Evolutionary conservation across 2,329 filamentous ascomycete genomes (phyloP).

Genomic region (Pyrenochaeta sp.): DNA sequence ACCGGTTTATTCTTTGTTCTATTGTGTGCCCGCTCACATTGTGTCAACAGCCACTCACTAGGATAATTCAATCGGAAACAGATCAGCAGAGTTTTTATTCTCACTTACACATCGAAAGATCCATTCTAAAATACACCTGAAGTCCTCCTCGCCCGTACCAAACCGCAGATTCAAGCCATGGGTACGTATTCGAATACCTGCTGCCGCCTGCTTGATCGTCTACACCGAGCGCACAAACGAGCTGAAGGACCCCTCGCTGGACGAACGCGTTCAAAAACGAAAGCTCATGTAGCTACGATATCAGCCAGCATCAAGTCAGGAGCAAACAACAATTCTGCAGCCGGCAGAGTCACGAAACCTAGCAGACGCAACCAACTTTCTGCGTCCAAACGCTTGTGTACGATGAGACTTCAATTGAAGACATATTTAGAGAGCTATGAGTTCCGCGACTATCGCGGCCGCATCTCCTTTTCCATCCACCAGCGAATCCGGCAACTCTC

Average conservation of each 20-base stretch:
- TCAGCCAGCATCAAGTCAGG: neutral
- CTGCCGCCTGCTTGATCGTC: too few relatives aligned
- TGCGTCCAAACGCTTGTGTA: neutral
- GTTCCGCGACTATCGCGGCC: neutral
- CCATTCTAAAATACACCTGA: neutral
- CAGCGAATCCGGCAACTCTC: neutral
- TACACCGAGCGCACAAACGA: neutral
- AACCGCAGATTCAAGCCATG: neutral
- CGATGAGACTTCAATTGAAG: neutral
- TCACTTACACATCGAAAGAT: neutral
- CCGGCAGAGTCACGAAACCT: neutral
- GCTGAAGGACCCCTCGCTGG: neutral
- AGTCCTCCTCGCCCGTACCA: neutral
- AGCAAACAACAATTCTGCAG: neutral
- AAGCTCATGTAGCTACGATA: neutral
- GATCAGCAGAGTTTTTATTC: neutral
- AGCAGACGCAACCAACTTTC: neutral
- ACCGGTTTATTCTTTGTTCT: neutral
- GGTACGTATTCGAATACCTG: neutral
- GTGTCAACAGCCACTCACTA: too few relatives aligned
- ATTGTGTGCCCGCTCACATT: neutral
- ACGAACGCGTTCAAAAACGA: neutral
- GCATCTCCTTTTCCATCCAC: neutral
- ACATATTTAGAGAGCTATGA: neutral
- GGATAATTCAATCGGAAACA: too few relatives aligned